Conservation (phyloP, 768 basidiomycete genomes). For the Calocera cornea region DNA sequence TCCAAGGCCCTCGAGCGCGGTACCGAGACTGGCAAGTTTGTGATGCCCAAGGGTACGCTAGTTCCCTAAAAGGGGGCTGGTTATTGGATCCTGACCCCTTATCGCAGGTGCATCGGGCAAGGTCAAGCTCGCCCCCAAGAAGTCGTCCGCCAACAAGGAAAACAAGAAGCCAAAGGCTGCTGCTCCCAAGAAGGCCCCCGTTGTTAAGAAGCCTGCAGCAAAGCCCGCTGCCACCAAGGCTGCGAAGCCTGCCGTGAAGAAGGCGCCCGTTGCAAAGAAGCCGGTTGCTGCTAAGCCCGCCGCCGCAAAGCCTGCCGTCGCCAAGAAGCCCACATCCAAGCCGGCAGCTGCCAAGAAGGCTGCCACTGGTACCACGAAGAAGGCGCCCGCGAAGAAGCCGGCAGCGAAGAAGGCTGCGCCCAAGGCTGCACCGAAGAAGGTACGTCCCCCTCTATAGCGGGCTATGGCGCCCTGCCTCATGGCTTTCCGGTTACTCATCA, state of each 20-base stretch:
- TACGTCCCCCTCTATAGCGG: neutral
- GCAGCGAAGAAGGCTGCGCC: slow-evolving; percentile 23
- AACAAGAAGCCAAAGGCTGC: slow-evolving; percentile 13
- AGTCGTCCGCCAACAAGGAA: slow-evolving; percentile 16
- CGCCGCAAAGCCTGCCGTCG: slow-evolving; percentile 18
- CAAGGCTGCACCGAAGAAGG: slow-evolving; percentile 18
- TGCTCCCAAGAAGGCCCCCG: slow-evolving; percentile 22
- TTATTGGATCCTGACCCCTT: neutral
- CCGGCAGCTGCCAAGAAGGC: slow-evolving; percentile 27
- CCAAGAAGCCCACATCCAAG: slow-evolving; percentile 35
- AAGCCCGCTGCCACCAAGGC: slow-evolving; percentile 15
- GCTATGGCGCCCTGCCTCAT: too few species aligned
- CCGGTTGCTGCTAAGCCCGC: slow-evolving; percentile 5
- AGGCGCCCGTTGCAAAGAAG: slow-evolving; percentile 10
- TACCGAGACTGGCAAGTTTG: slow-evolving; percentile 67
- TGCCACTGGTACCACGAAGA: slow-evolving; percentile 25
- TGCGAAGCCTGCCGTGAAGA: slow-evolving; percentile 13
- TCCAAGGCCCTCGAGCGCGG: slow-evolving; percentile 70
- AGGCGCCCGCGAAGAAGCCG: slow-evolving; percentile 25
- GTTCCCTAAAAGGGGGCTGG: neutral
- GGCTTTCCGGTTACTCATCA: too few species aligned
- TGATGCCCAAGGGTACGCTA: slow-evolving; percentile 68
- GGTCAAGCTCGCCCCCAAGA: slow-evolving; percentile 20
- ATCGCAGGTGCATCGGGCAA: slow-evolving; percentile 43
- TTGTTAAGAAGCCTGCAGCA: slow-evolving; percentile 5